Evolutionary conservation across 192 early-diverging fungal genomes (phyloP).

Genomic region (Globomyces pollinis-pini): DNA sequence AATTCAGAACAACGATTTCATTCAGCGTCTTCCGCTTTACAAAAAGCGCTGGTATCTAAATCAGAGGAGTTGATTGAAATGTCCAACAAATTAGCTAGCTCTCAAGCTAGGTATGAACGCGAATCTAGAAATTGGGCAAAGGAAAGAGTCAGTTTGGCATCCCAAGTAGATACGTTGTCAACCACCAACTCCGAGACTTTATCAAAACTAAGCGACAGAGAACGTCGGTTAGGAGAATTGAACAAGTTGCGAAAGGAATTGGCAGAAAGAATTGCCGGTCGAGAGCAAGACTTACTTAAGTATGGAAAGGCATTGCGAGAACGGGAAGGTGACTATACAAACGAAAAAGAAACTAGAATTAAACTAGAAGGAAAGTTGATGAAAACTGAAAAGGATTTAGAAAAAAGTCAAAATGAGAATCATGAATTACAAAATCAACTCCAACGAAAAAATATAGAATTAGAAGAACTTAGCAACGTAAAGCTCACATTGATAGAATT

Average conservation of each 20-base stretch:
- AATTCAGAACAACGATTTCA: slow-evolving; percentile 26
- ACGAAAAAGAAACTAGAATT: slow-evolving; percentile 29
- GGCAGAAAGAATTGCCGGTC: slow-evolving; percentile 12
- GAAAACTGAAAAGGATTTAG: slow-evolving; percentile 24
- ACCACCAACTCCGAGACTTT: slow-evolving; percentile 12
- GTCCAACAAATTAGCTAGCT: slow-evolving; percentile 19
- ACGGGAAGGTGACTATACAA: slow-evolving; percentile 22
- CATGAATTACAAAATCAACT: slow-evolving; percentile 20
- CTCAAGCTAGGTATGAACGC: slow-evolving; percentile 21
- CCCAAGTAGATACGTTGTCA: slow-evolving; percentile 20
- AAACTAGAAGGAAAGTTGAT: slow-evolving; percentile 26
- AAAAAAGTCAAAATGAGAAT: slow-evolving; percentile 28
- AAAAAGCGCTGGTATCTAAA: slow-evolving; percentile 31
- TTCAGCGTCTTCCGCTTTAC: slow-evolving; percentile 16
- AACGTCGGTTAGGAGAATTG: slow-evolving; percentile 24
- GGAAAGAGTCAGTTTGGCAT: slow-evolving; percentile 17
- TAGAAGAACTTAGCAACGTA: slow-evolving; percentile 19
- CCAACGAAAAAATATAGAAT: slow-evolving; percentile 11
- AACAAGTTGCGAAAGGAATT: slow-evolving; percentile 24
- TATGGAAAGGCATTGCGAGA: slow-evolving; percentile 24
- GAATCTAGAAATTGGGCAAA: slow-evolving; percentile 18
- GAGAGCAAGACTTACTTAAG: slow-evolving; percentile 34
- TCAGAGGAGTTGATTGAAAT: slow-evolving; percentile 22
- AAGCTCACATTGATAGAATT: slow-evolving; percentile 17
- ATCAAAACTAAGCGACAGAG: slow-evolving; percentile 11